Evolutionary conservation across 495 filamentous ascomycete genomes (phyloP).

Genomic region (Parmelia sp.): DNA sequence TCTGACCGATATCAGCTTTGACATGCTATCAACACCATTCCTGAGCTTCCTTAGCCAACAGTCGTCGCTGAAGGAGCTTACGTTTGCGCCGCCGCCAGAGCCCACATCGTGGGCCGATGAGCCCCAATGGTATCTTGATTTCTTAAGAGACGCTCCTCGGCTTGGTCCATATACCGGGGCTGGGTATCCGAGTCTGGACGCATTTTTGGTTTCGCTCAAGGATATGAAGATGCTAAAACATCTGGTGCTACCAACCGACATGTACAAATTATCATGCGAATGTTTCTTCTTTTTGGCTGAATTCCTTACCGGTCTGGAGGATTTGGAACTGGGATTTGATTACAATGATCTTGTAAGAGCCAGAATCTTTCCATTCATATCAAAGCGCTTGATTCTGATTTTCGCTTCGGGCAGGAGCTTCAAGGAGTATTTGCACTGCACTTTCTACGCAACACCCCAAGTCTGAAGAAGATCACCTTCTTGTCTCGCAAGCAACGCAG

Average conservation of each 20-base stretch:
- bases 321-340: not conserved
- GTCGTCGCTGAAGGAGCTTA: slow-evolving; percentile 2
- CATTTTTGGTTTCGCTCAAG: not conserved
- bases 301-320: not conserved
- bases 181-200: not conserved
- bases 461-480: not conserved
- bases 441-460: not conserved
- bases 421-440: not conserved
- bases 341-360: not conserved
- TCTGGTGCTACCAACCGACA: not conserved
- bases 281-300: not conserved
- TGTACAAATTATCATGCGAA: not conserved
- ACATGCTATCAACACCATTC: not conserved
- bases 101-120: too few relatives aligned
- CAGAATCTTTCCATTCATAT: not conserved
- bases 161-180: not conserved
- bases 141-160: not conserved
- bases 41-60: not conserved
- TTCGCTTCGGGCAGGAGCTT: not conserved
- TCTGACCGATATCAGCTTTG: slow-evolving; percentile 2
- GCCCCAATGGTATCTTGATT: too few relatives aligned
- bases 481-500: not conserved
- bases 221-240: not conserved
- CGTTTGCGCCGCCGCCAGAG: slow-evolving; percentile 5
- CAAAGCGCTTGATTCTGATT: not conserved